Base-by-base conservation (phyloP, 495 filamentous ascomycete genomes). In the Aspergillus olivimuriae region DNA sequence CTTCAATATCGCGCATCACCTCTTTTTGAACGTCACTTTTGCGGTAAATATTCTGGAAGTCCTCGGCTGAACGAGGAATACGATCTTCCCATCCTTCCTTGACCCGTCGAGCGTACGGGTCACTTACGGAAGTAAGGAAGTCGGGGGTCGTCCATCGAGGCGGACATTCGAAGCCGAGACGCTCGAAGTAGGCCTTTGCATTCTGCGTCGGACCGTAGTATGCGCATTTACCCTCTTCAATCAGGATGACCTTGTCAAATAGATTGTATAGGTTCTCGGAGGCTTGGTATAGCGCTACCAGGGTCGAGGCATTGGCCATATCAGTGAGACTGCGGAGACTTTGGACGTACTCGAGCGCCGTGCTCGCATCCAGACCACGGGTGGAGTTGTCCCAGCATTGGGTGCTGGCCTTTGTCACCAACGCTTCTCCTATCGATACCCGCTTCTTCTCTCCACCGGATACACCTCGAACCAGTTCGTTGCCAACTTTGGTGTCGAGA, bases 381-480 rank as follows among this genome's bases (percentile, higher is more conserved):
- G 83, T 86, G 0, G 72, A 75, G 37, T 87, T 86, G 44, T 86
- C 83, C 80, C 83, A 87, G 43, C 74, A 82, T 49, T 82, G 77
- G 0, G 72, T 73, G 24, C 69, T 75, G 5, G 80, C 80, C 51
- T 79, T 80, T 0, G 80, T 83, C 9, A 83, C 73, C 69, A 87
- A 73, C 2, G 78, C 76, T 53, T 87, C 83, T 4, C 76, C 78
- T 43, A 87, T 85, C 8, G 74, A 79, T 14, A 86, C 82, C 47
- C 84, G 70, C 55, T 87, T 87, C 60, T 81, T 81, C 57, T 87
- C 84, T 22, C 84, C 84, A 14, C 84, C 84, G 11, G 76, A 82
- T 7, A 89, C 71, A 37, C 84, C 84, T 22, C 81, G 74, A 15
- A 86, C 70, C 3, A 77, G 68, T 21, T 78, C 77, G 44, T 85